Evolutionary conservation across 257 asterid species (phyloP).

Genomic region (Vinca minor): DNA sequence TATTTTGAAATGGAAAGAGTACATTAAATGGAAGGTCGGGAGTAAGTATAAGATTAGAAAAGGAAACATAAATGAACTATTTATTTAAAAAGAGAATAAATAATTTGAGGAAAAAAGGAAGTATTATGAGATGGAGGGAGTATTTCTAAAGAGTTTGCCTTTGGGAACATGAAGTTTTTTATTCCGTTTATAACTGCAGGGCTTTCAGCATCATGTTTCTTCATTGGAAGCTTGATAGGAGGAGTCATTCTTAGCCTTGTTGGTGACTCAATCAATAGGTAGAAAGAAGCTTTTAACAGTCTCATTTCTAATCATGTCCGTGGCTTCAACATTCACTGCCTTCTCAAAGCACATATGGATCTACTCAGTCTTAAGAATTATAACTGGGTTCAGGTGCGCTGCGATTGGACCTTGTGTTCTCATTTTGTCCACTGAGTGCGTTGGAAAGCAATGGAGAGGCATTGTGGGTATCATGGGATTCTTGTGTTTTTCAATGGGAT

Average conservation of each 20-base stretch:
- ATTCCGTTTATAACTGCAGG: constrained; percentile 8
- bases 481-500: constrained; percentile 33
- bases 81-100: too few relatives aligned
- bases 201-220: constrained; percentile 50
- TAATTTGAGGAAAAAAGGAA: too few relatives aligned
- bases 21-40: too few relatives aligned
- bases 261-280: constrained; percentile 38
- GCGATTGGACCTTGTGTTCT: constrained; percentile 32
- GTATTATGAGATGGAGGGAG: too few relatives aligned
- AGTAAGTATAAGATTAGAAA: too few relatives aligned
- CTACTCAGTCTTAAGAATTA: constrained; percentile 29
- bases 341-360: constrained; percentile 35
- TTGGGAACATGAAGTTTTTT: too few relatives aligned
- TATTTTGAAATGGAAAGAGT: too few relatives aligned
- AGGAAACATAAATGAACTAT: too few relatives aligned
- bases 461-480: constrained; percentile 35
- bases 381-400: constrained; percentile 39
- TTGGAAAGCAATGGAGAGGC: constrained; percentile 37
- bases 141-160: too few relatives aligned
- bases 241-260: constrained; percentile 32
- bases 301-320: constrained; percentile 36
- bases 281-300: constrained; percentile 34
- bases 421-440: constrained; percentile 39
- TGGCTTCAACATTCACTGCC: constrained; percentile 26
- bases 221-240: constrained; percentile 37